These are phyloP conservation scores for Xylaria sp. DNA, from an alignment of 2,329 filamentous ascomycete genomes.

Conservation along the genomic window DNA sequence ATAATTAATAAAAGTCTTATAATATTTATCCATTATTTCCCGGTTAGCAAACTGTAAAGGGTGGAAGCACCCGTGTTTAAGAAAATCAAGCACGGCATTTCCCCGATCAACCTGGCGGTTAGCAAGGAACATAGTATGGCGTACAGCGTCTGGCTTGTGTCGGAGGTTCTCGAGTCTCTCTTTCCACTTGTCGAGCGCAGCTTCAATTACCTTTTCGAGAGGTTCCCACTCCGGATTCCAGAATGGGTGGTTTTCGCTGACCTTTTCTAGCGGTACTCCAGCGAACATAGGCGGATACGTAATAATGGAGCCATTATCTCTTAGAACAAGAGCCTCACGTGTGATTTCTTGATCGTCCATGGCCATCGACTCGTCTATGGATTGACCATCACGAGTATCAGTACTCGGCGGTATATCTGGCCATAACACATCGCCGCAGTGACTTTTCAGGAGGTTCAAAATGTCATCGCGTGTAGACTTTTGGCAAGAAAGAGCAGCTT, in stretches of 20 bases:
- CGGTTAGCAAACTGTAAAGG: conserved; percentile 63
- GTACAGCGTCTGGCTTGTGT: conserved; percentile 37
- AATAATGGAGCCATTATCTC: conserved; percentile 55
- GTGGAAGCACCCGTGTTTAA: conserved; percentile 56
- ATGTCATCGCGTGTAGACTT: neutral
- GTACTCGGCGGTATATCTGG: too few relatives aligned
- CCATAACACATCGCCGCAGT: too few relatives aligned
- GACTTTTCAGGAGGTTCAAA: neutral
- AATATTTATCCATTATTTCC: conserved; percentile 51
- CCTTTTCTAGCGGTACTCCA: conserved; percentile 59
- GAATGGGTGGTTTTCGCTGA: conserved; percentile 56
- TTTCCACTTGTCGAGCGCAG: conserved; percentile 54
- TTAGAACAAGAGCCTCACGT: conserved; percentile 50
- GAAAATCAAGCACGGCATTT: conserved; percentile 56
- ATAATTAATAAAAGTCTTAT: conserved; percentile 52
- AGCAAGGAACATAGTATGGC: conserved; percentile 56
- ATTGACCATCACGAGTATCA: too few relatives aligned
- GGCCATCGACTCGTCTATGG: conserved; percentile 22
- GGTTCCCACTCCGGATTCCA: conserved; percentile 61
- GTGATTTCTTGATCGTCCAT: conserved; percentile 49
- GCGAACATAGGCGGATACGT: conserved; percentile 58
- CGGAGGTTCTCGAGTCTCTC: conserved; percentile 49
- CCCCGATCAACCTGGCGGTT: conserved; percentile 63
- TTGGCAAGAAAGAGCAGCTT: neutral
- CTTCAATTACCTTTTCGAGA: conserved; percentile 50